Evolutionary conservation across 768 basidiomycete genomes (phyloP), one percentile per base, ranked within the genome.

Genomic region (Pulveroboletus sp.): DNA sequence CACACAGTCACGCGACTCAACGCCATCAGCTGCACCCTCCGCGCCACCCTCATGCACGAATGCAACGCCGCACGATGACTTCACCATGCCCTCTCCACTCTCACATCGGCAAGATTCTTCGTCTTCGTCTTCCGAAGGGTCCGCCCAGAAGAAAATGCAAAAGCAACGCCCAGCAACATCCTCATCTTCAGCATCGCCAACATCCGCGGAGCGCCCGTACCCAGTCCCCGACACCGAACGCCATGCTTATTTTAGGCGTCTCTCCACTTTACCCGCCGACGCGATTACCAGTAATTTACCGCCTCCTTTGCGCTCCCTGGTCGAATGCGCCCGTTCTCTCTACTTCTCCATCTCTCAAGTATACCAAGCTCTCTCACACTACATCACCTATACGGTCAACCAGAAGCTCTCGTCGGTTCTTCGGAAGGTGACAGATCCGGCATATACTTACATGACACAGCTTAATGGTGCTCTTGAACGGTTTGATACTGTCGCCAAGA

Each of bases 201-300:
- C 73, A 3, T 60, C 67, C 18, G 55, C 63, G 8, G 71, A 71
- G 37, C 62, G 57, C 37, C 46, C 58, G 6, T 73, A 71, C 38
- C 67, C 75, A 1, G 71, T 77, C 3, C 79, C 81, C 17, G 83
- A 91, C 37, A 77, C 80, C 4, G 90, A 94, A 61, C 82, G 89
- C 21, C 88, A 92, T 60, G 89, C 91, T 2, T 98, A 99, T 69
- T 99, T 99, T 71, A 85, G 86, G 33, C 83, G 93, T n/a, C 74
- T 95, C 21, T 93, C 92, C 2, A 82, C 85, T 30, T 71, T 92
- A 5, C 86, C 87, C 2, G 70, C 74, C 1, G 78, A 80, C 30
- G 70, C 75, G 8, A 76, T 82, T 30, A 76, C 82, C 17, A 80
- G 78, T 57, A 75, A 82, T 17, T 78, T 96, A 8, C 89, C 94